These are phyloP conservation scores for Zasmidium cellare DNA, from an alignment of 2,329 filamentous ascomycete genomes.

Conservation along the genomic window DNA sequence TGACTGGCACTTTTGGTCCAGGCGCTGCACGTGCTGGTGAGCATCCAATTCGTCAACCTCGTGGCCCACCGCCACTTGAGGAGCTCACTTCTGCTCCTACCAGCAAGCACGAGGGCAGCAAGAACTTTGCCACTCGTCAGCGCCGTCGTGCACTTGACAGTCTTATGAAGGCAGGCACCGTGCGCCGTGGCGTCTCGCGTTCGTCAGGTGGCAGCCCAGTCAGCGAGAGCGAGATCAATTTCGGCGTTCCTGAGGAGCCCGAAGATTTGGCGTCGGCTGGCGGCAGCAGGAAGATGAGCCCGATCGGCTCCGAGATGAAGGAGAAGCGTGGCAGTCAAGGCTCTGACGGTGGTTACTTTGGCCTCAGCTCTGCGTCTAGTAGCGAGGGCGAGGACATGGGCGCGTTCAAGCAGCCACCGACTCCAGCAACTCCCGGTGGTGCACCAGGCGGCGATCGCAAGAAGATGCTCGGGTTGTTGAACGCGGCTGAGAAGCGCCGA, in stretches of 20 bases:
- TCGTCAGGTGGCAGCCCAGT: slow-evolving; percentile 69
- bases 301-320: slow-evolving; percentile 40
- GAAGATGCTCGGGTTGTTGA: slow-evolving; percentile 84
- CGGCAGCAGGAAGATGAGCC: slow-evolving; percentile 37
- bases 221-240: slow-evolving; percentile 73
- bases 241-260: slow-evolving; percentile 66
- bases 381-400: slow-evolving; percentile 54
- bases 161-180: slow-evolving; percentile 83
- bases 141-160: slow-evolving; percentile 90
- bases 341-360: slow-evolving; percentile 37
- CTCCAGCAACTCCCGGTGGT: slow-evolving; percentile 70
- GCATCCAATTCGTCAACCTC: slow-evolving; percentile 89
- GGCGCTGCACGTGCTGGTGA: slow-evolving; percentile 92
- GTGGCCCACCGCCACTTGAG: slow-evolving; percentile 86
- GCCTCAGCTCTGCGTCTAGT: slow-evolving; percentile 69
- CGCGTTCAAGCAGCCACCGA: slow-evolving; percentile 37
- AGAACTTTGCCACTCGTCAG: slow-evolving; percentile 94
- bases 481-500: slow-evolving; percentile 87
- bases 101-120: slow-evolving; percentile 87
- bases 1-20: slow-evolving; percentile 85
- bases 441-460: slow-evolving; percentile 71
- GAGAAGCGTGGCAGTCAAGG: slow-evolving; percentile 38
- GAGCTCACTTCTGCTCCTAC: slow-evolving; percentile 89
- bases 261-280: slow-evolving; percentile 64
- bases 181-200: slow-evolving; percentile 72